These are phyloP conservation scores for Circinella umbellata DNA, from an alignment of 371 early-diverging fungal genomes.

Conservation along the genomic window DNA sequence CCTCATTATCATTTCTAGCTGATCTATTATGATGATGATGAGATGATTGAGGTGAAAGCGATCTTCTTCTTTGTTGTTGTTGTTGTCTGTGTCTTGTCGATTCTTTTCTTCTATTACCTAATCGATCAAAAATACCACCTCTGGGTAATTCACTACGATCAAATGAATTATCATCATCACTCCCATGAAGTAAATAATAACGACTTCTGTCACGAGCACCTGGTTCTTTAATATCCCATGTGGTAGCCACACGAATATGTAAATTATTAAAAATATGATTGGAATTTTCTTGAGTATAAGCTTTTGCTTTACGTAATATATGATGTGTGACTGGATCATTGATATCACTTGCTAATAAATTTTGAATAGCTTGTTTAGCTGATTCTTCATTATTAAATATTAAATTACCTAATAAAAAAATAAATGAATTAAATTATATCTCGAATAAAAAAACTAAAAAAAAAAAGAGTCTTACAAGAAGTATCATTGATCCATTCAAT, in stretches of 20 bases:
- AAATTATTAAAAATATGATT: conserved; percentile 19
- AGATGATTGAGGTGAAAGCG: conserved; percentile 10
- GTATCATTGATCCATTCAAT: conserved; percentile 67
- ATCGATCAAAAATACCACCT: conserved; percentile 12
- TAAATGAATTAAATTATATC: conserved; percentile 22
- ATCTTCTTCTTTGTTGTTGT: conserved; percentile 9
- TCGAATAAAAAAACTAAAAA: conserved; percentile 38
- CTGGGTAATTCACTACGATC: neutral
- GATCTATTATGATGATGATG: neutral
- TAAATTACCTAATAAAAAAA: conserved; percentile 36
- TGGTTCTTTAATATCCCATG: conserved; percentile 52
- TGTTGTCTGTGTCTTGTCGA: neutral
- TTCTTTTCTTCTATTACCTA: conserved; percentile 21
- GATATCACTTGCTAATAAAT: conserved; percentile 29
- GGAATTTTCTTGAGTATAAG: conserved; percentile 18
- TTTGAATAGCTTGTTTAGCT: conserved; percentile 42
- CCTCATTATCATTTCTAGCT: neutral
- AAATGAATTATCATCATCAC: conserved; percentile 13
- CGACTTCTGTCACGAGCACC: conserved; percentile 56
- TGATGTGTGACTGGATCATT: conserved; percentile 26
- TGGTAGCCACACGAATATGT: conserved; percentile 51
- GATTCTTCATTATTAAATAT: conserved; percentile 29
- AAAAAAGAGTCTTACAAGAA: conserved; percentile 44
- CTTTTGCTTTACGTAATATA: conserved; percentile 33
- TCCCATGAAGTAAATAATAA: conserved; percentile 59